A percentile compares a stretch with the other conserved stretches of the same genome.
phyloP scores from a whole-genome alignment of 495 filamentous ascomycete genomes.

The Penicillium paradoxum region DNA sequence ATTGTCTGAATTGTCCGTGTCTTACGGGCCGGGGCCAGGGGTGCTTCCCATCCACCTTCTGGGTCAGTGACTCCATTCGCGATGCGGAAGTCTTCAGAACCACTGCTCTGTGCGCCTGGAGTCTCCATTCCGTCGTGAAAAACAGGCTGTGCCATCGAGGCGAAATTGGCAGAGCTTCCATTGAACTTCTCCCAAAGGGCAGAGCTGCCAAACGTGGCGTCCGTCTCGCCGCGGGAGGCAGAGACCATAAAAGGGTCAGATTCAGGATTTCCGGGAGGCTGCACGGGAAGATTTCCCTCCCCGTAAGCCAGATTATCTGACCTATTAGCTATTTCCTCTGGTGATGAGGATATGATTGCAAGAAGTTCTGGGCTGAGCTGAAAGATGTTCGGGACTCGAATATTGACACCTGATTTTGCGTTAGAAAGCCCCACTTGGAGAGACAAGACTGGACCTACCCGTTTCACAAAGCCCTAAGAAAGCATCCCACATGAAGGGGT shows the following conservation, averaged over 20 bases:
- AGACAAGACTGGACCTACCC: conserved; percentile 41
- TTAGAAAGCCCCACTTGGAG: conserved; percentile 19
- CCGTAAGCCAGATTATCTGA: conserved; percentile 34
- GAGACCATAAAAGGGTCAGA: conserved; percentile 46
- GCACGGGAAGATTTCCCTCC: conserved; percentile 38
- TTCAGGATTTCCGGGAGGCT: conserved; percentile 39
- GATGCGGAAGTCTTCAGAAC: conserved; percentile 40
- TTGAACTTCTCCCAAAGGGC: conserved; percentile 56
- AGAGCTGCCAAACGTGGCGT: conserved; percentile 42
- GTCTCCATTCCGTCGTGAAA: conserved; percentile 42
- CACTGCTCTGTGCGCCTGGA: conserved; percentile 38
- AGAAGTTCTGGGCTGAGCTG: conserved; percentile 66
- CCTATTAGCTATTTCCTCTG: conserved; percentile 31
- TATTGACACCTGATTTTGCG: conserved; percentile 57
- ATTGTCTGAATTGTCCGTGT: conserved; percentile 54
- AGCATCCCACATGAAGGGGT: conserved; percentile 98
- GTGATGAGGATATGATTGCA: conserved; percentile 40
- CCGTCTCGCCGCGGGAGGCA: conserved; percentile 37
- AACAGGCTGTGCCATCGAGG: conserved; percentile 25
- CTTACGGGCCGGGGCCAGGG: conserved; percentile 62
- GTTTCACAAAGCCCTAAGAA: conserved; percentile 74
- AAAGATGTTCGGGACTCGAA: conserved; percentile 81
- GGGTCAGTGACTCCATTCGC: conserved; percentile 30
- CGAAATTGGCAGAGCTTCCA: conserved; percentile 40
- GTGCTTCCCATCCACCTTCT: conserved; percentile 51